These are phyloP conservation scores for Cyclotella baltica DNA, from an alignment of 108 stramenopile species.

Conservation along the genomic window DNA sequence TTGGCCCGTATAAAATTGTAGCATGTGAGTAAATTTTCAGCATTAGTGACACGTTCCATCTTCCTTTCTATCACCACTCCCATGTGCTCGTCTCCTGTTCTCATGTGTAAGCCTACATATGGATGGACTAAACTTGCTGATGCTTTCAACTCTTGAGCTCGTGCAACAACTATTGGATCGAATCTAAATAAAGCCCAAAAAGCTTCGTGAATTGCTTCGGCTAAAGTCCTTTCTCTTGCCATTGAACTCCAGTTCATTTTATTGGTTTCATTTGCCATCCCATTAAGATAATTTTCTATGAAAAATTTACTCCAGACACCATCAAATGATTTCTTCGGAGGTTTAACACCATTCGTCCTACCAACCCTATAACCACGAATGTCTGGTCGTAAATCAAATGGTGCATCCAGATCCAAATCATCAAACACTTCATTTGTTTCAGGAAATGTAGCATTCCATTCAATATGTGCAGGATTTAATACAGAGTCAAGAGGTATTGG, in stretches of 20 bases:
- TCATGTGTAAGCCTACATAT: constrained; percentile 2
- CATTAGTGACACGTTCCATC: not conserved
- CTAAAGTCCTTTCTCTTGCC: too few species aligned
- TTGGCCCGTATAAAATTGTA: not conserved
- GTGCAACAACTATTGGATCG: not conserved
- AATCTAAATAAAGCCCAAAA: constrained; percentile 4
- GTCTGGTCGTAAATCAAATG: not conserved
- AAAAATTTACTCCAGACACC: not conserved
- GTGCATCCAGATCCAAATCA: not conserved
- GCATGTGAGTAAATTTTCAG: not conserved
- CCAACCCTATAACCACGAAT: not conserved
- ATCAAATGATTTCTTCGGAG: not conserved
- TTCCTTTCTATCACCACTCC: not conserved
- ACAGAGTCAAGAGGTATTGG: not conserved
- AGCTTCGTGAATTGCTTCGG: too few species aligned
- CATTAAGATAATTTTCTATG: too few species aligned
- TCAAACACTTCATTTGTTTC: not conserved
- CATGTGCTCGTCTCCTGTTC: constrained; percentile 2
- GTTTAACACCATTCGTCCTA: not conserved
- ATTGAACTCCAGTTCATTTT: not conserved
- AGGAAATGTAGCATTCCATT: constrained; percentile 8
- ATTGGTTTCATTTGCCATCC: too few species aligned
- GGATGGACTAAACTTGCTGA: not conserved
- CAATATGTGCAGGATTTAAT: constrained; percentile 6
- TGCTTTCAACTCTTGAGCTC: constrained; percentile 2